Evolutionary conservation across 441 rosid genomes (phyloP), one percentile per base, ranked within the genome.

Genomic region (Pelargonium citronellum): DNA sequence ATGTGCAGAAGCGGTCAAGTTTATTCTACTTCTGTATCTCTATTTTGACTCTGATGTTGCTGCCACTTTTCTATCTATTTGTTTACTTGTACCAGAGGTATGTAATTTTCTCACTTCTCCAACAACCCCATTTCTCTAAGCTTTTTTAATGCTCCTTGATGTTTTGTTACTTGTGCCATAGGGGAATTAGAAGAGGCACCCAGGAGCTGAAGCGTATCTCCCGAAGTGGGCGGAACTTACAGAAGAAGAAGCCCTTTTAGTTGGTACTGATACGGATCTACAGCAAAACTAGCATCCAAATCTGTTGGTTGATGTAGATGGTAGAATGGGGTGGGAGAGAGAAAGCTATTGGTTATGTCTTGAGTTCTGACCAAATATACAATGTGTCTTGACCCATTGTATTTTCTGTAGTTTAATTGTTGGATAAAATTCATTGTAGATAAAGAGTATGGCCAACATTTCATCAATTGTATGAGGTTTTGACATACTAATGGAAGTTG

Each of bases 61-160:
- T 87, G 71, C 84, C 85, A 1, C 80, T 83, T 67, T 75, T 73
- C 73, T 87, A 82, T 69, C 61, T 62, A 19, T 87, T 83, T 53
- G 53, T 85, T 67, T 83, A 85, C 77, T 47, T 87, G 73, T 85
- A 79, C 72, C 80, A 72, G 55, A 83, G 87, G 91, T 84, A 87
- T 10, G 49, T 27, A 17, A 37, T 57, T 68, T 13, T 70, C n/a
- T 17, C 9, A 2, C 69, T 46, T 47, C 72, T 69, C 71, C 58
- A 27, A 20, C 37, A 13, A 51, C 13, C 17, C 1, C 2, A 58
- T 57, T 19, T 1, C 68, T 13, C 55, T 11, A 41, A 22, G 53
- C 2, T 41, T 70, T 47, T 43, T 11, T 55, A 24, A 68, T 63
- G 70, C 27, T 51, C 67, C 75, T 57, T 2, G 5, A 58, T 61